These are phyloP conservation scores for Stenocarpella maydis DNA, from an alignment of 2,329 filamentous ascomycete genomes.

Conservation along the genomic window DNA sequence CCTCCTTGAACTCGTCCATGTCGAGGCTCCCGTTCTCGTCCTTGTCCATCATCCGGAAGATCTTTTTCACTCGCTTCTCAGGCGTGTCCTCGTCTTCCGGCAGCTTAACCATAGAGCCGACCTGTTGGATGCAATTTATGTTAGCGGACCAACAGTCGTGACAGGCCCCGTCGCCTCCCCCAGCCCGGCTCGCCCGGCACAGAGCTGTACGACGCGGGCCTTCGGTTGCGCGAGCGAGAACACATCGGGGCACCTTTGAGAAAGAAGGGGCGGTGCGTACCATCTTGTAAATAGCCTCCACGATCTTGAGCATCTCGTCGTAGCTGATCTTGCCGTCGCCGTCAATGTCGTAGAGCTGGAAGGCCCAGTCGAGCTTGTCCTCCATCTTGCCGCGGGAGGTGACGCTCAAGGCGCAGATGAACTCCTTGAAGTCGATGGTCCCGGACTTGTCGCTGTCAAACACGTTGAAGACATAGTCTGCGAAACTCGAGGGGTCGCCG, in stretches of 20 bases:
- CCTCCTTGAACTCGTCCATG: slow-evolving; percentile 98
- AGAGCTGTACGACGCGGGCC: too few species aligned
- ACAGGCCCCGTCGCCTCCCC: background rate
- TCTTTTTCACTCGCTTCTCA: slow-evolving; percentile 97
- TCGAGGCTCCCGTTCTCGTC: slow-evolving; percentile 97
- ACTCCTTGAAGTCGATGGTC: slow-evolving; percentile 99
- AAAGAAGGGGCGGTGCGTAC: slow-evolving; percentile 55
- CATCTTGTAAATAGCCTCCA: slow-evolving; percentile 99
- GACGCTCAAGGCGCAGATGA: slow-evolving; percentile 97
- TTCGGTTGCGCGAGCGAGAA: background rate
- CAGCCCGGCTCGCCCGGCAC: too few species aligned
- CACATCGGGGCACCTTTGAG: background rate
- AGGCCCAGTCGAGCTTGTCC: slow-evolving; percentile 99
- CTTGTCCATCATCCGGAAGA: slow-evolving; percentile 99
- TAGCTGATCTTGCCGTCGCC: slow-evolving; percentile 99
- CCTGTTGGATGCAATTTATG: slow-evolving; percentile 60
- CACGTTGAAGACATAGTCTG: slow-evolving; percentile 99
- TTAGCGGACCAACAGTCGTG: background rate
- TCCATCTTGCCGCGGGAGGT: slow-evolving; percentile 99
- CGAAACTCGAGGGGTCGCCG: slow-evolving; percentile 95
- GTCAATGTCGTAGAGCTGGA: slow-evolving; percentile 99
- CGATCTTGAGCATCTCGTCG: slow-evolving; percentile 98
- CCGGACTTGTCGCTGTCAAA: slow-evolving; percentile 98
- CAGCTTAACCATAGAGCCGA: slow-evolving; percentile 98
- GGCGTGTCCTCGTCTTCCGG: slow-evolving; percentile 99